Conservation (phyloP, 148 eudicot genomes). For the Silene latifolia region DNA sequence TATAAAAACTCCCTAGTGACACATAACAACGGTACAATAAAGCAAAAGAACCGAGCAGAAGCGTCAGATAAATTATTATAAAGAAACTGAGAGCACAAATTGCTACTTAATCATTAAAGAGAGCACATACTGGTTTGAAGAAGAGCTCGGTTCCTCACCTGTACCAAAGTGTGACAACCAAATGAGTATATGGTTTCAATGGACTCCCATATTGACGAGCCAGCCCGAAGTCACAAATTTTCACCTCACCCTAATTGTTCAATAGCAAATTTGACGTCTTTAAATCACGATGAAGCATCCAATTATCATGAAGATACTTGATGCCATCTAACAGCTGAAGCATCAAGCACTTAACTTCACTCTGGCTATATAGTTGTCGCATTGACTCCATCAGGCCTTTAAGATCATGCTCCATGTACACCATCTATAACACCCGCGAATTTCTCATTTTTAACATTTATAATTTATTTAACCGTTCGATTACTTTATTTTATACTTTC, state of each 20-base stretch:
- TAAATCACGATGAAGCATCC: slow-evolving; percentile 94
- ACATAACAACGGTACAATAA: too few species aligned
- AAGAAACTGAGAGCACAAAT: neutral
- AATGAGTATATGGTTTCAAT: slow-evolving; percentile 81
- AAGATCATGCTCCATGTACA: slow-evolving; percentile 96
- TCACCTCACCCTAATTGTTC: slow-evolving; percentile 86
- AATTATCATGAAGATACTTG: slow-evolving; percentile 90
- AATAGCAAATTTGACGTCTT: slow-evolving; percentile 87
- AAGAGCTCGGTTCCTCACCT: slow-evolving; percentile 51
- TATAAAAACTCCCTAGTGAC: neutral
- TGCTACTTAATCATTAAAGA: neutral
- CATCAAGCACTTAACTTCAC: slow-evolving; percentile 96
- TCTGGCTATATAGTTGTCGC: slow-evolving; percentile 89
- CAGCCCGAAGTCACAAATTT: slow-evolving; percentile 87
- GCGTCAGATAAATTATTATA: neutral
- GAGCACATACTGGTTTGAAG: neutral
- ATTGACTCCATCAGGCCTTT: slow-evolving; percentile 86
- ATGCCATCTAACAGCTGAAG: slow-evolving; percentile 77
- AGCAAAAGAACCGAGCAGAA: neutral
- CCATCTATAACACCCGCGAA: too few species aligned
- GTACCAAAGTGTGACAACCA: slow-evolving; percentile 99
- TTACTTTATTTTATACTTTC: too few species aligned
- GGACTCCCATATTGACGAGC: slow-evolving; percentile 98
- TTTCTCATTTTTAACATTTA: too few species aligned
- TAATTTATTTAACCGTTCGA: too few species aligned